A percentile compares a stretch with the other conserved stretches of the same genome.
Conservation (phyloP, 139 green algal species). For the Tetradesmus lagerheimii region DNA sequence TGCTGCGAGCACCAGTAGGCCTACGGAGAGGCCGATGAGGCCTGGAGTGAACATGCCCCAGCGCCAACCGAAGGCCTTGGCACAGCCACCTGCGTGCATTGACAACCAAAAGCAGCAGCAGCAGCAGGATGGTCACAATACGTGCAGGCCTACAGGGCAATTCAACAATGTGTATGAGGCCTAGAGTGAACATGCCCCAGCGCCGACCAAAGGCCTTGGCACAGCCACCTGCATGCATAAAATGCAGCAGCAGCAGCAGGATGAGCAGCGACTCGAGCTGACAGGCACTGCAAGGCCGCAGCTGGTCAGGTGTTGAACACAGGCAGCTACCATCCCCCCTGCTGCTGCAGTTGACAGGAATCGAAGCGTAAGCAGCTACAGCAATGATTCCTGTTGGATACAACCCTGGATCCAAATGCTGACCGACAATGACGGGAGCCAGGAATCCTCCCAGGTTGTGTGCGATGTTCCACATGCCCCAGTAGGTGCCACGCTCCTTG, state of each 20-base stretch:
- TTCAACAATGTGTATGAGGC: slow-evolving; percentile 82
- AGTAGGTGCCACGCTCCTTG: slow-evolving; percentile 81
- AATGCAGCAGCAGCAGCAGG: not conserved
- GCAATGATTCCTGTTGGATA: not conserved
- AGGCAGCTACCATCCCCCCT: too few species aligned
- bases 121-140: too few species aligned
- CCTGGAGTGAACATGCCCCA: slow-evolving; percentile 89
- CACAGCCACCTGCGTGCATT: slow-evolving; percentile 37
- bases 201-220: slow-evolving; percentile 77
- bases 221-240: slow-evolving; percentile 22
- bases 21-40: slow-evolving; percentile 78
- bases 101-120: not conserved
- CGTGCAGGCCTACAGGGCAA: slow-evolving; percentile 67
- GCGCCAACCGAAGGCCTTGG: slow-evolving; percentile 76
- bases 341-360: too few species aligned
- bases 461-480: slow-evolving; percentile 85
- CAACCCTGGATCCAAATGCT: not conserved
- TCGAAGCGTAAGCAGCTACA: too few species aligned
- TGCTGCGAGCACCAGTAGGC: slow-evolving; percentile 71
- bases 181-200: slow-evolving; percentile 88
- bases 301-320: too few species aligned
- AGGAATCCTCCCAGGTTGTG: slow-evolving; percentile 94
- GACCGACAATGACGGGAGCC: slow-evolving; percentile 87
- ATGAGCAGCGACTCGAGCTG: too few species aligned
- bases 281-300: not conserved